Conservation (phyloP, 257 asterid species). For the Nicotiana benthamiana region DNA sequence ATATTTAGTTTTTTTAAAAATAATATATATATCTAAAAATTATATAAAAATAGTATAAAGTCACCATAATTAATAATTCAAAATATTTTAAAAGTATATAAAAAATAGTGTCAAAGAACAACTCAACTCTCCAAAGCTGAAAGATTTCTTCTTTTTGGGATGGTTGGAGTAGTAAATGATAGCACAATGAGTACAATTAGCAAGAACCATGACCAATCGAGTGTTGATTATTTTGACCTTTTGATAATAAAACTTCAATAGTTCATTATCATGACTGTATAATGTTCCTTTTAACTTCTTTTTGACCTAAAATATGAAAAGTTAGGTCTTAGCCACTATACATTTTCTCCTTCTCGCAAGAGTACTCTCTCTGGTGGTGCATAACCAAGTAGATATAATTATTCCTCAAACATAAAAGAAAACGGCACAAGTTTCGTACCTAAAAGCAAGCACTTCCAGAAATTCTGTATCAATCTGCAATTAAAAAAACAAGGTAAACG, state of each 20-base stretch:
- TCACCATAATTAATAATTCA: too few relatives aligned
- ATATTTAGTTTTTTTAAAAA: too few relatives aligned
- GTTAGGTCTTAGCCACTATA: not conserved
- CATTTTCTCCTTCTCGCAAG: not conserved
- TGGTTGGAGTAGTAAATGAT: too few relatives aligned
- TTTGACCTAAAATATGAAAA: not conserved
- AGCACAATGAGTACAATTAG: not conserved
- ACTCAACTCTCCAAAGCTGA: too few relatives aligned
- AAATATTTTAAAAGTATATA: too few relatives aligned
- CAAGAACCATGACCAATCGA: not conserved
- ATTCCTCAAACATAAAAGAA: not conserved
- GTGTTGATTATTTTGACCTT: not conserved
- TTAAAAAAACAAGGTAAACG: not conserved
- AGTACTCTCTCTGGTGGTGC: too few relatives aligned
- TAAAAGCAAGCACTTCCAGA: conserved; percentile 16
- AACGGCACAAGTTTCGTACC: conserved; percentile 14
- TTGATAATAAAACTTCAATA: not conserved
- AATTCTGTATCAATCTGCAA: conserved; percentile 48
- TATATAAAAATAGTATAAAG: too few relatives aligned
- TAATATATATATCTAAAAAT: too few relatives aligned
- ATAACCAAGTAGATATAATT: too few relatives aligned
- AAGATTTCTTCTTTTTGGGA: too few relatives aligned
- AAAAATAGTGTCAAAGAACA: too few relatives aligned
- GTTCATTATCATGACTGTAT: not conserved
- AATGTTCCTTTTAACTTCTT: not conserved